Conservation (phyloP, 1,284 basidiomycete species). For the Sporisorium graminicola region DNA sequence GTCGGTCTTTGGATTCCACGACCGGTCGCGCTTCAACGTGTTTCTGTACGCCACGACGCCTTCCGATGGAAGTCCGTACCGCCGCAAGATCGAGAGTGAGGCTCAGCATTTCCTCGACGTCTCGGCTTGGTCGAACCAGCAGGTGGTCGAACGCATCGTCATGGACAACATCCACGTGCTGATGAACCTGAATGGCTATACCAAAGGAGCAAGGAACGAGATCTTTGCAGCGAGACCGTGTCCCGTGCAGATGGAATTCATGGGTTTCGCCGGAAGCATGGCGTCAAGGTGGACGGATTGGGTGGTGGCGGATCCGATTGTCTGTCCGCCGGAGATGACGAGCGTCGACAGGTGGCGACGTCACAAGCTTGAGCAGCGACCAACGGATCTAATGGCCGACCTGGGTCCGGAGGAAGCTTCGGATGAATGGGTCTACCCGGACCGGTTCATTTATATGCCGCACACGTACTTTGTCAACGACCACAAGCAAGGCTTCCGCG, state of each 20-base stretch:
- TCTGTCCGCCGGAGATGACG: slow-evolving; percentile 73
- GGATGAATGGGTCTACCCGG: slow-evolving; percentile 74
- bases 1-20: slow-evolving; percentile 75
- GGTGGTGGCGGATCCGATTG: slow-evolving; percentile 74
- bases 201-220: slow-evolving; percentile 78
- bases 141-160: slow-evolving; percentile 72
- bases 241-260: slow-evolving; percentile 76
- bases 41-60: slow-evolving; percentile 75
- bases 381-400: slow-evolving; percentile 72
- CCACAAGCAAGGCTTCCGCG: slow-evolving; percentile 74
- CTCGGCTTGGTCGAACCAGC: slow-evolving; percentile 72
- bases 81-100: slow-evolving; percentile 74
- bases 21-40: slow-evolving; percentile 73
- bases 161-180: slow-evolving; percentile 75
- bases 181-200: slow-evolving; percentile 77
- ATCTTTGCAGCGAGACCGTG: slow-evolving; percentile 76
- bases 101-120: slow-evolving; percentile 74
- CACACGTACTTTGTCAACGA: slow-evolving; percentile 77
- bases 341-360: slow-evolving; percentile 71
- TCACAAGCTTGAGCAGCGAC: slow-evolving; percentile 2
- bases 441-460: slow-evolving; percentile 72
- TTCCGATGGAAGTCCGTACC: slow-evolving; percentile 74
- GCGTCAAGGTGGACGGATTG: slow-evolving; percentile 77
- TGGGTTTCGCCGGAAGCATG: slow-evolving; percentile 74
- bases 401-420: slow-evolving; percentile 74